Percentiles rank a stretch among this genome's conserved stretches.
Evolutionary conservation across 2,329 filamentous ascomycete species (phyloP).

Genomic region (Ophiostoma pallidulum): DNA sequence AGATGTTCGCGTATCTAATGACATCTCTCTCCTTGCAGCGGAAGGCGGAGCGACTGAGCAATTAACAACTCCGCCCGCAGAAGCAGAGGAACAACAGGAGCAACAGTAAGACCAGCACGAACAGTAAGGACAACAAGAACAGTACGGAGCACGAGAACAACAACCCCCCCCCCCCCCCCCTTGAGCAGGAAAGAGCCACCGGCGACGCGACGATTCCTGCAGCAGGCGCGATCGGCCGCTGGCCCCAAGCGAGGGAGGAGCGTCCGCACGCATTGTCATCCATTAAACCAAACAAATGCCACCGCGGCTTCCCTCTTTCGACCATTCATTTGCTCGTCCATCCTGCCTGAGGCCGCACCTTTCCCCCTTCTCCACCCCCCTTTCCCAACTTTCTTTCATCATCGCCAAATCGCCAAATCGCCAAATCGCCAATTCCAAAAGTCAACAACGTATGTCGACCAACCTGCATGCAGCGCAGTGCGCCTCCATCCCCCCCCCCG

Average conservation of each 20-base stretch:
- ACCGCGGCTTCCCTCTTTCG: constrained; percentile 4
- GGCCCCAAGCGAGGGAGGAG: not conserved
- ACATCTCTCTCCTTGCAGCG: too few relatives aligned
- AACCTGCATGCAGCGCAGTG: constrained; percentile 4
- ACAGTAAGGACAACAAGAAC: too few relatives aligned
- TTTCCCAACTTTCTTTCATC: not conserved
- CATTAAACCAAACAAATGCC: constrained; percentile 15
- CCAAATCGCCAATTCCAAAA: constrained; percentile 5
- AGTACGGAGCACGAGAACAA: too few relatives aligned
- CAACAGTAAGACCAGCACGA: too few relatives aligned
- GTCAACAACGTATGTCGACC: constrained; percentile 2
- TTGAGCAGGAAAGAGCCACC: not conserved
- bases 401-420: not conserved
- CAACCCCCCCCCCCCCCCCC: too few relatives aligned
- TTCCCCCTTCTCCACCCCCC: not conserved
- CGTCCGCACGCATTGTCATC: constrained; percentile 14
- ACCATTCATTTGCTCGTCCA: not conserved
- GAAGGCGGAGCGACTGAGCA: too few relatives aligned
- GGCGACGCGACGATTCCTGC: constrained; percentile 15
- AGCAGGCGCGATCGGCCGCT: constrained; percentile 16
- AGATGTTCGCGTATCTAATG: too few relatives aligned
- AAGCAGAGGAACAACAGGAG: not conserved
- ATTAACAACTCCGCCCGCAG: too few relatives aligned
- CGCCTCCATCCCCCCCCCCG: not conserved
- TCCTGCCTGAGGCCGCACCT: not conserved